Base-by-base conservation (phyloP, 2,329 filamentous ascomycete species). In the Epicoccum nigrum region DNA sequence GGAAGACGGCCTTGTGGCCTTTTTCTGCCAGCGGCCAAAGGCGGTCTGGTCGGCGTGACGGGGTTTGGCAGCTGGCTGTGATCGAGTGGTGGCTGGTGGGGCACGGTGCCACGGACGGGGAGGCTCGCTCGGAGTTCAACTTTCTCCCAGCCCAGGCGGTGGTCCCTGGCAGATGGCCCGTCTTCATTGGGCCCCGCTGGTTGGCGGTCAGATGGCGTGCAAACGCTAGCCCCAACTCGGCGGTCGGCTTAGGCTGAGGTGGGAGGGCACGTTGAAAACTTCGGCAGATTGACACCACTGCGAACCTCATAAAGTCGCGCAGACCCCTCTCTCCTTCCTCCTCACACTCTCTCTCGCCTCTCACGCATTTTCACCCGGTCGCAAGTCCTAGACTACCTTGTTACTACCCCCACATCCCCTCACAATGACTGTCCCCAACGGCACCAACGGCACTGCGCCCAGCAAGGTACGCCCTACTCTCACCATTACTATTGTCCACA, bases 321-420 rank as follows among this genome's bases (percentile, higher is more conserved):
- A 64, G 58, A 66, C 64, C 62, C 53, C 53, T 53, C 45, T 48
- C 40, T 55, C 49, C 58, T 57, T 58, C 45, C n/a, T n/a, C 52
- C 57, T 56, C 52, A 51, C 45, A 51, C 45, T 47, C 35, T 45
- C 51, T 56, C 61, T 61, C 55, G 63, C 56, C 58, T 58, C 54
- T 55, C 55, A 44, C 60, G 62, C 56, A 62, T 54, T 42, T 40
- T 43, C 54, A 65, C 63, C 38, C 61, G 68, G 69, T 72, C 69
- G 69, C 65, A 70, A 72, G 69, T 71, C 68, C 68, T 71, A 72
- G 57, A 71, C 69, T 71, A 72, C 35, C 43, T 52, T 52, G 55
- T 47, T 30, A 51, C 44, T 56, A 46, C 55, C 42, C 41, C 44
- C 50, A 48, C 27, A 20, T 17, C 21, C 19, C n/a, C 37, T 43